A percentile compares a stretch with the other conserved stretches of the same genome.
Conservation (phyloP, 176 grass and related monocot species). For the Bolboschoenus planiculmis region DNA sequence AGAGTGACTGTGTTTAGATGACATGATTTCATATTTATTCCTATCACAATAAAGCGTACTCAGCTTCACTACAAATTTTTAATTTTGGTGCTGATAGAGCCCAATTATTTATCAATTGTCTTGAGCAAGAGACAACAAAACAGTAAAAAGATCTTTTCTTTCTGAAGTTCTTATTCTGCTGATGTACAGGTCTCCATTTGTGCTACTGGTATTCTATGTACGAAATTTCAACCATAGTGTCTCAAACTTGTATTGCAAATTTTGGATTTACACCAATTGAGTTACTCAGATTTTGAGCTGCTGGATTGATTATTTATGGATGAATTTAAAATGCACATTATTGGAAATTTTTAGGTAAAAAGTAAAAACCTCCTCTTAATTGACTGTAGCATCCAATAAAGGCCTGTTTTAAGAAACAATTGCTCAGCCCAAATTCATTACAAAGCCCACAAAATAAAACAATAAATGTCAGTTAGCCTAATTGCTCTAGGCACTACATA, state of each 20-base stretch:
- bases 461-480: not conserved
- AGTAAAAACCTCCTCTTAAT: not conserved
- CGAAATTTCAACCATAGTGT: not conserved
- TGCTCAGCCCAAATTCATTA: not conserved
- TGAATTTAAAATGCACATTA: no score
- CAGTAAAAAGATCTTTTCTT: not conserved
- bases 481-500: not conserved
- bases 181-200: not conserved
- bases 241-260: not conserved
- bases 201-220: not conserved
- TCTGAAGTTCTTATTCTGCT: not conserved
- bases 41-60: not conserved
- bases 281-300: not conserved
- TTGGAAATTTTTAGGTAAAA: no score
- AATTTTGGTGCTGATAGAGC: not conserved
- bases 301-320: not conserved
- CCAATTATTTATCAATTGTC: not conserved
- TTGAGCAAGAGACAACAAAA: not conserved
- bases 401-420: not conserved
- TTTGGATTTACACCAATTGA: not conserved
- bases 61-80: not conserved
- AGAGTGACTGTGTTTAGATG: not conserved
- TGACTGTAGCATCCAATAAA: not conserved
- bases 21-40: not conserved
- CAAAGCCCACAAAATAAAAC: not conserved